Conservation (phyloP, 2,329 filamentous ascomycete species). For the Metarhizium anisopliae region DNA sequence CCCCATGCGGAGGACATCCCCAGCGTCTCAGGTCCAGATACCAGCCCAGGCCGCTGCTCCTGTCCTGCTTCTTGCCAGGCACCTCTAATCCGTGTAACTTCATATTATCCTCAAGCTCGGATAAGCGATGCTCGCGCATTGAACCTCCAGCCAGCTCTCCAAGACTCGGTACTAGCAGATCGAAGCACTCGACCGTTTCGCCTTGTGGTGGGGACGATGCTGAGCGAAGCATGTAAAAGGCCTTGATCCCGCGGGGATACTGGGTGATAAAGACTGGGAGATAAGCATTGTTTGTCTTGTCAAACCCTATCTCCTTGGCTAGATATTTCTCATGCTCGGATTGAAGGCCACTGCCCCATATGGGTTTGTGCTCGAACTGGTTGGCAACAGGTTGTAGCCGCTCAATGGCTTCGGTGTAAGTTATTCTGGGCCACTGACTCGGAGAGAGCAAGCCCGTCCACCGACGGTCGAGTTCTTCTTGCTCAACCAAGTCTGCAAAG, state of each 20-base stretch:
- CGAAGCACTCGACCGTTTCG: constrained; percentile 77
- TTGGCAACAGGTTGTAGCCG: constrained; percentile 51
- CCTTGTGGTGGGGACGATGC: constrained; percentile 18
- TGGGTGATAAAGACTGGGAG: constrained; percentile 84
- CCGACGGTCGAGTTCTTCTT: constrained; percentile 47
- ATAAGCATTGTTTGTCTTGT: constrained; percentile 32
- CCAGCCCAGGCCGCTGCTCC: constrained; percentile 53
- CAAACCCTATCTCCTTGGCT: constrained; percentile 53
- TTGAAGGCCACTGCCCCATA: constrained; percentile 68
- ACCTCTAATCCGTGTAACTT: constrained; percentile 51
- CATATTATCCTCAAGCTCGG: constrained; percentile 63
- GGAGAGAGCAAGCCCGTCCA: constrained; percentile 59
- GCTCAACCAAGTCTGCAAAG: constrained; percentile 33
- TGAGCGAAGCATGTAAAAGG: constrained; percentile 60
- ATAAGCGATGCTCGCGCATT: constrained; percentile 73
- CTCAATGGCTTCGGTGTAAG: constrained; percentile 70
- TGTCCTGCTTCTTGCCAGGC: constrained; percentile 19
- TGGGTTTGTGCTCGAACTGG: constrained; percentile 59
- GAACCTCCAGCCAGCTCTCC: constrained; percentile 86
- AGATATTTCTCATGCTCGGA: constrained; percentile 91
- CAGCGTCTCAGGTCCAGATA: constrained; percentile 82
- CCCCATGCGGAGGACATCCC: constrained; percentile 86
- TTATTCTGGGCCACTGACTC: constrained; percentile 65
- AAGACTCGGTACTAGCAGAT: constrained; percentile 75
- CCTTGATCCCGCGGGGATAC: constrained; percentile 83